A percentile compares a stretch with the other conserved stretches of the same genome.
These are phyloP conservation scores for Penicillium aurantiogriseum DNA, from an alignment of 2,329 filamentous ascomycete genomes.

Conservation along the genomic window DNA sequence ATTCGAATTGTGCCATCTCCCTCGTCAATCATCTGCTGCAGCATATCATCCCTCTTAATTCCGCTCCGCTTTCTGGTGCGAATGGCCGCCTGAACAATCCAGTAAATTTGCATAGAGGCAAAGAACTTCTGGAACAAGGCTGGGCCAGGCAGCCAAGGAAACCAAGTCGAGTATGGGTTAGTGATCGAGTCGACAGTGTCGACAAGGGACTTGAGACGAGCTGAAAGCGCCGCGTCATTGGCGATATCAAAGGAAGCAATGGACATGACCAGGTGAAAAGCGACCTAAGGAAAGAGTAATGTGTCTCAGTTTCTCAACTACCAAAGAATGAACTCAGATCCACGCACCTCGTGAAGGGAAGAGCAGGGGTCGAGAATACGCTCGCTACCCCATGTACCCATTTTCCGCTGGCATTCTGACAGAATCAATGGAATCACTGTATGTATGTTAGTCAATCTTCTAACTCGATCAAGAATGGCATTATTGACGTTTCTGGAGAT, in stretches of 20 bases:
- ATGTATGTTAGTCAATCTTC: neutral
- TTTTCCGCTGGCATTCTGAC: conserved; percentile 4
- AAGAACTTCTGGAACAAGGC: conserved; percentile 3
- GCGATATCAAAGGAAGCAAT: conserved; percentile 9
- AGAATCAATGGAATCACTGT: conserved; percentile 7
- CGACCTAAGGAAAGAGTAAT: neutral
- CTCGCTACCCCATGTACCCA: conserved; percentile 2
- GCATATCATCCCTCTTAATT: neutral
- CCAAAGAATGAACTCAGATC: too few species aligned
- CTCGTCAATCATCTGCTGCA: conserved; percentile 12
- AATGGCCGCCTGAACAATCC: neutral
- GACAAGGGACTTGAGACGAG: conserved; percentile 6
- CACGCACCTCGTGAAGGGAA: conserved; percentile 7
- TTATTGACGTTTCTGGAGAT: conserved; percentile 1
- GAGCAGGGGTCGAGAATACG: conserved; percentile 7
- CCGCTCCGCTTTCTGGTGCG: neutral
- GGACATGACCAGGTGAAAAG: conserved; percentile 9
- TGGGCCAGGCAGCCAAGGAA: conserved; percentile 2
- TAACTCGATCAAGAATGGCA: neutral
- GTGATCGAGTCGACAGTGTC: conserved; percentile 5
- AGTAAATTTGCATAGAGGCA: neutral
- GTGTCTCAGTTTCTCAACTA: neutral
- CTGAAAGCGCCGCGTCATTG: neutral
- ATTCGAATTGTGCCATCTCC: conserved; percentile 5
- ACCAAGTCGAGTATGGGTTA: conserved; percentile 4